Base-by-base conservation (phyloP, 2,329 filamentous ascomycete genomes). In the Venturiaceae sp. region DNA sequence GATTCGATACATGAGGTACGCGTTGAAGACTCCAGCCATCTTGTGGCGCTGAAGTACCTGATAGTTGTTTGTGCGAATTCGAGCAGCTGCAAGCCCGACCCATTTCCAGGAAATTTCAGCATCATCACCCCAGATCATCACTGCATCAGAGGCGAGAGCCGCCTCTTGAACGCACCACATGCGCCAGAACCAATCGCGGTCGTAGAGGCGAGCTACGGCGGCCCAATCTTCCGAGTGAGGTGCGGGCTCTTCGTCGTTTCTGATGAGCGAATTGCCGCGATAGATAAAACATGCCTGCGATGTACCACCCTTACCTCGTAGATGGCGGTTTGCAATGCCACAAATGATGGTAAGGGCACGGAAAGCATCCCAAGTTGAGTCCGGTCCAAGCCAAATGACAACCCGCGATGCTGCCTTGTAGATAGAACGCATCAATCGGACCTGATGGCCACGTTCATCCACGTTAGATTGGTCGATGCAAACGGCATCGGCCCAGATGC, bases 401-500 rank as follows among this genome's bases (percentile, higher is more conserved):
- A 60, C 58, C 13, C 26, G 37, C 9, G 5, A 13, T 0, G 57
- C 58, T 2, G 16, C 6, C 53, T 47, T 44, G 26, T 60, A 60
- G 2, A 62, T 36, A 5, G 23, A 26, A 6, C 58, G 3, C 61
- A 62, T 62, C 30, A 55, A 34, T 14, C 53, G 37, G 2, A 62
- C 60, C 57, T 62, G 60, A 23, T 56, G 53, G 5, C 46, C 34
- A 3, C 54, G 33, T 34, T 62, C 61, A 5, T 26, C 13, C 1
- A 16, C 5, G 30, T 60, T 46, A 3, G 16, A 26, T 52, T 60
- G 61, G 32, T 62, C 55, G 39, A 62, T 62, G 28, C 61, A 62
- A 1, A 62, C 34, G 3, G 57, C 60, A 28, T 62, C 61, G 3
- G 54, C 58, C 61, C 61, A 62, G 3, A 62, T 34, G 9, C 50